Base-by-base conservation (phyloP, 192 early-diverging fungal genomes). In the Chytriomyces confervae region DNA sequence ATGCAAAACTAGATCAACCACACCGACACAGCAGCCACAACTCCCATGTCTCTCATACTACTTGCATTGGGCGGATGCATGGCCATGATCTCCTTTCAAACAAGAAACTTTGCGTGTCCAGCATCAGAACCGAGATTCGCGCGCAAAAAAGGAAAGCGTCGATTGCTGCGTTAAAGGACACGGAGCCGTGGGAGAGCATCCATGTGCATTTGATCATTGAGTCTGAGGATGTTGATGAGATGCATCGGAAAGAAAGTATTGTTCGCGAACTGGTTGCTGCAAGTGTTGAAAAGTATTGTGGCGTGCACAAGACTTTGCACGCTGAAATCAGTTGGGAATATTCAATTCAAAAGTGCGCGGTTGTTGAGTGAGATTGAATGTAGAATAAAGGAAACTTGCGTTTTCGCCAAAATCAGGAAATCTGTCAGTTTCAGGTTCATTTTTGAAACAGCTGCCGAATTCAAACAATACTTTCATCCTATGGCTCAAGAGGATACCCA, bases 61-160 rank as follows among this genome's bases (percentile, higher is more conserved):
- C 5, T 74, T 18, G 72, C 60, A 10, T 36, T 74, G 13, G 72
- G 60, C 7, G 72, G 72, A 8, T 74, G 72, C 72, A 45, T 49
- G 11, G 18, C 24, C 5, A 62, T 63, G 16, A 61, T 7, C 18
- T 74, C 8, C 44, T 74, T 8, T 4, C 8, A 27, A 74, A 74
- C 60, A 20, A 46, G 29, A 9, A 49, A 18, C 18, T 74, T 13
- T 1, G 6, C n/a, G 60, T 74, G 9, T 20, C 29, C 2, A 20
- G 44, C 29, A 47, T 74, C 29, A 8, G 10, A 11, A 49, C 50
- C 7, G 27, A 16, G 9, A 61, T 74, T 16, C 44, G 13, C 16
- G 72, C 60, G 53, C 72, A 74, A 18, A 20, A 45, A 18, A 1
- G 53, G 18, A 24, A 36, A 23, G 60, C 10, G 1, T 8, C 9